A percentile compares a stretch with the other conserved stretches of the same genome.
phyloP scores from a whole-genome alignment of 345 rosid genomes.

The Populus simonii region DNA sequence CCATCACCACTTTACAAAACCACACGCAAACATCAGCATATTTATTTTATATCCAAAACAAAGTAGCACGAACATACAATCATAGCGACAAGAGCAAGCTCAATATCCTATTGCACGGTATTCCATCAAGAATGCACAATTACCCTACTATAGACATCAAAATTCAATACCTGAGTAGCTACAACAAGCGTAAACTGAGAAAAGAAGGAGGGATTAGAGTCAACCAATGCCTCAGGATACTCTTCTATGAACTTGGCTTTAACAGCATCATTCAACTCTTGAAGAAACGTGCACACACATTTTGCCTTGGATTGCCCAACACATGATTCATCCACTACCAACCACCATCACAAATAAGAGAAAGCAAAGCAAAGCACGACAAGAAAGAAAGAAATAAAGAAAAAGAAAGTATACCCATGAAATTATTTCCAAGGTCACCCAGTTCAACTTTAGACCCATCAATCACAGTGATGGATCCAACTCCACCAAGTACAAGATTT shows the following conservation, averaged over 20 bases:
- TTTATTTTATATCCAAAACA: no score
- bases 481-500: constrained; percentile 95
- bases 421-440: constrained; percentile 97
- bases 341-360: constrained; percentile 11
- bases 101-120: no score
- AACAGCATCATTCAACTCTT: constrained; percentile 94
- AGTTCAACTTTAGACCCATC: constrained; percentile 88
- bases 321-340: constrained; percentile 72
- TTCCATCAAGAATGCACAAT: not conserved
- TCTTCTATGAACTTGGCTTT: constrained; percentile 96
- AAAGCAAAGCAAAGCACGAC: not conserved
- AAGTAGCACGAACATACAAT: no score
- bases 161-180: constrained; percentile 74
- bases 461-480: constrained; percentile 85
- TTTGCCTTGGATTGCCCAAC: constrained; percentile 85
- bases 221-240: constrained; percentile 65
- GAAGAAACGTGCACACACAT: constrained; percentile 83
- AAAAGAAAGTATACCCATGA: constrained; percentile 56
- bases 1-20: no score
- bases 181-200: constrained; percentile 83
- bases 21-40: no score
- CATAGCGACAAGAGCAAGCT: no score
- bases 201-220: constrained; percentile 73
- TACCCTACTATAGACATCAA: not conserved
- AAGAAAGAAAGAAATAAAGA: not conserved